Percentiles rank a stretch among this genome's conserved stretches.
phyloP scores from a whole-genome alignment of 164 flowering plant species.

The Stephania japonica region DNA sequence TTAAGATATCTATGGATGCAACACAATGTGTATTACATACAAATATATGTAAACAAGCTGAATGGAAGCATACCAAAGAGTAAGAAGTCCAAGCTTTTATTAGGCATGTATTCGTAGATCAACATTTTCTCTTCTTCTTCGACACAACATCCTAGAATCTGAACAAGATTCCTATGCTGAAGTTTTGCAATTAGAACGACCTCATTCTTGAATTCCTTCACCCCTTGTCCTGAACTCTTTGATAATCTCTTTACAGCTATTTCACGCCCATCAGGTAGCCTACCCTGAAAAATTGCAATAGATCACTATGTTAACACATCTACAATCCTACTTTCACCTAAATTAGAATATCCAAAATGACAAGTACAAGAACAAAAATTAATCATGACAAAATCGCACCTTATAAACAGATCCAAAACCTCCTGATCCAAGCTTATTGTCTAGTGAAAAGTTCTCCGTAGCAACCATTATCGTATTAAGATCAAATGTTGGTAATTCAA shows the following conservation, averaged over 20 bases:
- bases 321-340: neutral
- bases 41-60: no score
- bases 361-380: no score
- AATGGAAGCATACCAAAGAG: constrained; percentile 18
- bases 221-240: constrained; percentile 31
- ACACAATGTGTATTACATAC: no score
- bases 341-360: neutral
- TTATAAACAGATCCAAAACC: constrained; percentile 32
- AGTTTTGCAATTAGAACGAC: constrained; percentile 20
- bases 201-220: constrained; percentile 26
- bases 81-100: constrained; percentile 21
- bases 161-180: constrained; percentile 23
- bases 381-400: neutral
- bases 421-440: constrained; percentile 27
- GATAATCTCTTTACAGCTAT: constrained; percentile 43
- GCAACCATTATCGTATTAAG: constrained; percentile 9
- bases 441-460: constrained; percentile 16
- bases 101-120: constrained; percentile 21
- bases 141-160: constrained; percentile 19
- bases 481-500: neutral
- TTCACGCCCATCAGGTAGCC: constrained; percentile 22
- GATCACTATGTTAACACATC: neutral
- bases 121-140: constrained; percentile 20
- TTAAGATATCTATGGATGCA: no score
- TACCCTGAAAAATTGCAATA: constrained; percentile 20